Evolutionary conservation across 495 filamentous ascomycete genomes (phyloP).

Genomic region (Amniculicola lignicola): DNA sequence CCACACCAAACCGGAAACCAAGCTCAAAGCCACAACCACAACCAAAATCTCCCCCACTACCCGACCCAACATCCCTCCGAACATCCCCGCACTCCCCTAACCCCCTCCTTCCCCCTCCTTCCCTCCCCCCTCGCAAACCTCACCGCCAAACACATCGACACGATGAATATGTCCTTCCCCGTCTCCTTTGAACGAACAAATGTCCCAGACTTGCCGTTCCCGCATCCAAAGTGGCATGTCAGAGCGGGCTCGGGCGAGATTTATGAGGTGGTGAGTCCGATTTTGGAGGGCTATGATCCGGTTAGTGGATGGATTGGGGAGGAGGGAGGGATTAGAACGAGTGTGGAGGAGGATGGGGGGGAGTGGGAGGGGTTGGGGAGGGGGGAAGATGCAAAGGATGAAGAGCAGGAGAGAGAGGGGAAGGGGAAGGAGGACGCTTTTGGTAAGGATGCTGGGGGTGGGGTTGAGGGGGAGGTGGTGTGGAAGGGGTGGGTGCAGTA

Average conservation of each 20-base stretch:
- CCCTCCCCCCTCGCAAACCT: neutral
- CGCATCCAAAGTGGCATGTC: conserved; percentile 8
- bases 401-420: neutral
- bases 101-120: neutral
- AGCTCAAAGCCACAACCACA: neutral
- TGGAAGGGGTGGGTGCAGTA: conserved; percentile 5
- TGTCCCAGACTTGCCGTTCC: neutral
- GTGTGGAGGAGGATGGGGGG: neutral
- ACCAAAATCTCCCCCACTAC: too few species aligned
- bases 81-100: neutral
- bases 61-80: neutral
- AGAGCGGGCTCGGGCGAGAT: neutral
- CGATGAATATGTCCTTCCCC: conserved; percentile 4
- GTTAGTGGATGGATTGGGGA: conserved; percentile 1
- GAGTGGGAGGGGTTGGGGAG: neutral
- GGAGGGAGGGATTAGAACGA: neutral
- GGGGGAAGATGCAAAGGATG: neutral
- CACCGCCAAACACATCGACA: neutral
- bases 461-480: neutral
- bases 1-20: too few species aligned
- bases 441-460: neutral
- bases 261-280: neutral
- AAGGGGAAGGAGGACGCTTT: neutral
- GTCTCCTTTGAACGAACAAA: neutral
- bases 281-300: conserved; percentile 13